Percentiles rank a stretch among this genome's conserved stretches.
These are phyloP conservation scores for Clitopilus hobsonii DNA, from an alignment of 768 basidiomycete species.

Conservation along the genomic window DNA sequence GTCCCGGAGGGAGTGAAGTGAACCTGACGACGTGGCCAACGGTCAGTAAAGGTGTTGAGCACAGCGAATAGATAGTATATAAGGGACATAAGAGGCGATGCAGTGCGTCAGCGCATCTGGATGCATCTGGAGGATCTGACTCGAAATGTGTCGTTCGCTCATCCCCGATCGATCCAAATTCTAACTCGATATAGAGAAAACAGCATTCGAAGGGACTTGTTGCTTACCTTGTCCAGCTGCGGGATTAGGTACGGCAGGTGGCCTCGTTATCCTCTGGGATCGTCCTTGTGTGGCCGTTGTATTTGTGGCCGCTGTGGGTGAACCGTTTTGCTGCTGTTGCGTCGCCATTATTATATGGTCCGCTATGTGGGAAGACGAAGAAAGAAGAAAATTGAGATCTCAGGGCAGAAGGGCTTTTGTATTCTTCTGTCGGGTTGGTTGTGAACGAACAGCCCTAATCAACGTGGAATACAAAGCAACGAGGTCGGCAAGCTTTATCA, in stretches of 20 bases:
- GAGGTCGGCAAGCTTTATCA: slow-evolving; percentile 45
- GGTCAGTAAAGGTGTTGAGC: slow-evolving; percentile 1
- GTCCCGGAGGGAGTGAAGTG: slow-evolving; percentile 41
- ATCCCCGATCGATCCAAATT: neutral
- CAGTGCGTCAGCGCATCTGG: neutral
- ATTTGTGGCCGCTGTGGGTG: slow-evolving; percentile 33
- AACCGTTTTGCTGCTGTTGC: slow-evolving; percentile 56
- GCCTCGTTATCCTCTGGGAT: slow-evolving; percentile 13
- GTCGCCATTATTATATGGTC: slow-evolving; percentile 14
- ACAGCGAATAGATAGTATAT: too few relatives aligned
- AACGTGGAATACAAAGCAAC: slow-evolving; percentile 54
- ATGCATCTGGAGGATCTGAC: neutral
- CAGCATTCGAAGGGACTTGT: neutral
- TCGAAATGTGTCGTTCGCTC: neutral
- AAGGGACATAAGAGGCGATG: slow-evolving; percentile 9
- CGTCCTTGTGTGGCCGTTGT: slow-evolving; percentile 39
- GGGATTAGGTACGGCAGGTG: neutral
- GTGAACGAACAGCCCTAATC: slow-evolving; percentile 48
- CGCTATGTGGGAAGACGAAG: slow-evolving; percentile 9
- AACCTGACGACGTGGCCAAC: slow-evolving; percentile 20
- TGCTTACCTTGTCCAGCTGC: neutral
- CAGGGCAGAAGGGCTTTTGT: slow-evolving; percentile 8
- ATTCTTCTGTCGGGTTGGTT: slow-evolving; percentile 20
- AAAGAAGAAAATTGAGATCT: slow-evolving; percentile 23
- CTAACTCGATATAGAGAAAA: neutral